Evolutionary conservation across 139 green algal species (phyloP).

Genomic region (Haematococcus lacustris): DNA sequence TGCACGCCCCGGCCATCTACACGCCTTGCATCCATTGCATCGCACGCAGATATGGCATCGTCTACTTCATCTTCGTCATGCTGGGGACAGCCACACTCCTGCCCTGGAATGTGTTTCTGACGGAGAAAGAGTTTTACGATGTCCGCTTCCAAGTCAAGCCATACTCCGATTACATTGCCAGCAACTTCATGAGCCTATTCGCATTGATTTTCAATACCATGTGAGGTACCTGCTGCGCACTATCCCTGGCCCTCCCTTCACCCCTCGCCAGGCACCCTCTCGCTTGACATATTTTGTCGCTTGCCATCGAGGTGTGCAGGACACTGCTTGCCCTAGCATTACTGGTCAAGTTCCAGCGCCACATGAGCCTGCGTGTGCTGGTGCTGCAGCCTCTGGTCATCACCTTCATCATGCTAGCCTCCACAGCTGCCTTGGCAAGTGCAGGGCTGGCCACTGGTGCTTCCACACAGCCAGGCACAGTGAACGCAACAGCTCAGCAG

Average conservation of each 20-base stretch:
- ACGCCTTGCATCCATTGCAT: background rate
- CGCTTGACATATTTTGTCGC: background rate
- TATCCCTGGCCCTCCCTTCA: background rate
- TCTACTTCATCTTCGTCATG: constrained; percentile 39
- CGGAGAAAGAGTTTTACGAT: constrained; percentile 42
- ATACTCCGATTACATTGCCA: constrained; percentile 19
- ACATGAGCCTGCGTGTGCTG: constrained; percentile 30
- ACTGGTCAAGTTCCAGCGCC: constrained; percentile 32
- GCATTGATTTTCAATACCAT: constrained; percentile 26
- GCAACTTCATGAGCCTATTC: constrained; percentile 44
- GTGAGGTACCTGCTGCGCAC: constrained; percentile 10
- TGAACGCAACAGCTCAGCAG: too few species aligned
- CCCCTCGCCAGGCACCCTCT: background rate
- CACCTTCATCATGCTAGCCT: constrained; percentile 34
- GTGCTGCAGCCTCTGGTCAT: constrained; percentile 43
- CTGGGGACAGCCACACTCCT: constrained; percentile 30
- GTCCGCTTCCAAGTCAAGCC: constrained; percentile 30
- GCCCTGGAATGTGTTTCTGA: constrained; percentile 40
- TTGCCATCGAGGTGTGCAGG: constrained; percentile 1
- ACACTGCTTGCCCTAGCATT: constrained; percentile 27
- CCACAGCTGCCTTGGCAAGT: constrained; percentile 31
- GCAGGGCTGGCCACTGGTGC: constrained; percentile 1
- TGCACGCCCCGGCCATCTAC: background rate
- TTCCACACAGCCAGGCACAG: too few species aligned
- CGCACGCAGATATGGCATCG: constrained; percentile 1